These are phyloP conservation scores for Periconia sp. DNA, from an alignment of 2,329 filamentous ascomycete species.

Conservation along the genomic window DNA sequence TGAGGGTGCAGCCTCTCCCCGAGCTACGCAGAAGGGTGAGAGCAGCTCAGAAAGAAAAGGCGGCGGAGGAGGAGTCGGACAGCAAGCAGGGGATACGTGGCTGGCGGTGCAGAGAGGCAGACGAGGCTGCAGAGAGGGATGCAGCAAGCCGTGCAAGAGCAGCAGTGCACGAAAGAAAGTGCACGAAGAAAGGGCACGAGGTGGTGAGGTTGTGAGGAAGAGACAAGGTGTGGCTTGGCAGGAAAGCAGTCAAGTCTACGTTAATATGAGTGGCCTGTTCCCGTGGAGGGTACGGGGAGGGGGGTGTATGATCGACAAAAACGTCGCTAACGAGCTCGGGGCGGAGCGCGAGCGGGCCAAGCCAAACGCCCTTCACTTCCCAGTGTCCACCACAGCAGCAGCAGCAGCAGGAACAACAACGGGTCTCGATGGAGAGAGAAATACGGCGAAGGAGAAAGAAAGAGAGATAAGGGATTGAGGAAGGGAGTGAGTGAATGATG, in stretches of 20 bases:
- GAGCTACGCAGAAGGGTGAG: conserved; percentile 8
- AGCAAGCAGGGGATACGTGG: background rate
- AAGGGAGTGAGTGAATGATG: background rate
- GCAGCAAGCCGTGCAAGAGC: background rate
- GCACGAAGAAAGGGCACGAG: background rate
- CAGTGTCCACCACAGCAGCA: too few relatives aligned
- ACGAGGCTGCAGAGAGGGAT: conserved; percentile 13
- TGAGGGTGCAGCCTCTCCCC: conserved; percentile 13
- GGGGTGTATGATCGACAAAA: background rate
- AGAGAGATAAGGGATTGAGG: too few relatives aligned
- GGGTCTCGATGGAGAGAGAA: too few relatives aligned
- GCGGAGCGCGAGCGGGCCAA: conserved; percentile 2
- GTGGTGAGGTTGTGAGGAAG: conserved; percentile 5
- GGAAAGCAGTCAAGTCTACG: background rate
- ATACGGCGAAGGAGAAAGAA: too few relatives aligned
- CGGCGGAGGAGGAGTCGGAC: conserved; percentile 14
- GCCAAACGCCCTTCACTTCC: too few relatives aligned
- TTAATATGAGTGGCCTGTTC: background rate
- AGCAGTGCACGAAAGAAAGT: conserved; percentile 1
- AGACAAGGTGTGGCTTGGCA: background rate
- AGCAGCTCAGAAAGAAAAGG: conserved; percentile 31
- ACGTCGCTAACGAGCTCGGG: background rate
- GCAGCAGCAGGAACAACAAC: too few relatives aligned
- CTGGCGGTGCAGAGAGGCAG: conserved; percentile 16
- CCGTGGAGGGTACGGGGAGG: too few relatives aligned